Evolutionary conservation across 352 stramenopile genomes (phyloP), one percentile per base, ranked within the genome.

Genomic region (Pythium rishiriense): DNA sequence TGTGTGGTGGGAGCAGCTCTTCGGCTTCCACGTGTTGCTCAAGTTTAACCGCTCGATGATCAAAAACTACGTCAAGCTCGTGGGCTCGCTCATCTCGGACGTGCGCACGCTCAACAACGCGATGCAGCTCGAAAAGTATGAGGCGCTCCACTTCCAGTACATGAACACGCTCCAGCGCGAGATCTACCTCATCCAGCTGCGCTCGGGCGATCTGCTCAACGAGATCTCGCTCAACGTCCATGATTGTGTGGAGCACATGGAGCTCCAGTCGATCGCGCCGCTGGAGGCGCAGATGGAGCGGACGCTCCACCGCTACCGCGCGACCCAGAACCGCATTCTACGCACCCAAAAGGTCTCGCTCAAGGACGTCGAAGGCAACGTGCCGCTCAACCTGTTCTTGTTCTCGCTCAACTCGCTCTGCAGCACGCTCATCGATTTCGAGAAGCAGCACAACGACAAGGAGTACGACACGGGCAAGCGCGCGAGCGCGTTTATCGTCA

Each of bases 331-430:
- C 42, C 80, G 76, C 1, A 70, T 81, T 24, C 61, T 92, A 1
- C 72, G 76, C 35, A 74, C 62, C 2, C 72, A 84, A n/a, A 79
- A 80, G 25, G 71, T 87, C 19, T 84, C 72, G 21, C 57, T 70
- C 47, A 85, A 88, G 62, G 81, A 92, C n/a, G 71, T 94, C 3
- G 81, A 88, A 57, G 85, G 81, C n/a, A 94, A 94, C 48, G 77
- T 92, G 0, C 83, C 85, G 8, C 70, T 94, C 15, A 91, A 92
- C 56, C 62, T 94, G 19, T 94, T 94, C 61, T 64, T 92, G 4
- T 94, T 92, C 57, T 92, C 85, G 28, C 74, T 94, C 45, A 86
- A 94, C 64, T 93, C 85, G 28, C 90, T 93, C 45, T 94, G 85
- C 68, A 81, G 78, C 42, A 91, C 83, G 4, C 45, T 94, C 17